Evolutionary conservation across 495 filamentous ascomycete genomes (phyloP).

Genomic region (Chaetomium cochliodes): DNA sequence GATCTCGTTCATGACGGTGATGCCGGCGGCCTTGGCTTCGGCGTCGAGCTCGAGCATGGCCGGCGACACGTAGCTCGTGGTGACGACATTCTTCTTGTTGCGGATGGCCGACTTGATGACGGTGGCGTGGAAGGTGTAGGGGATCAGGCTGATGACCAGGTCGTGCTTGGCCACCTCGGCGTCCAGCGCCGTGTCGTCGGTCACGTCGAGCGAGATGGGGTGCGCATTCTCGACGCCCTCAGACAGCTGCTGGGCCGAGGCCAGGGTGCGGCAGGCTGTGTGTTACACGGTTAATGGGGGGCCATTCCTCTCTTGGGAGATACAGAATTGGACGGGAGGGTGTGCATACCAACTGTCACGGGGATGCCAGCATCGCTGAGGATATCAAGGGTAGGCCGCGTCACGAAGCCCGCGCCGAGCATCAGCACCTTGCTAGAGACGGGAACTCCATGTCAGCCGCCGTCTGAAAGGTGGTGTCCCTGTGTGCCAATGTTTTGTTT

Average conservation of each 20-base stretch:
- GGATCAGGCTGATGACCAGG: constrained; percentile 80
- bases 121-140: constrained; percentile 85
- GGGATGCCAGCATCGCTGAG: constrained; percentile 70
- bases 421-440: constrained; percentile 58
- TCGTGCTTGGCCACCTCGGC: constrained; percentile 73
- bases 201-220: constrained; percentile 82
- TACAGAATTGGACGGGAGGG: constrained; percentile 24
- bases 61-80: constrained; percentile 90
- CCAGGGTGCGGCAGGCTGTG: constrained; percentile 81
- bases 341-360: constrained; percentile 77
- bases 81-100: constrained; percentile 92
- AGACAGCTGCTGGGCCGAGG: constrained; percentile 70
- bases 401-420: constrained; percentile 78
- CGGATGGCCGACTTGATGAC: constrained; percentile 95
- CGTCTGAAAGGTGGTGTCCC: neutral
- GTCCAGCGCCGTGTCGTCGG: constrained; percentile 69
- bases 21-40: constrained; percentile 83
- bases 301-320: neutral
- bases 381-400: constrained; percentile 74
- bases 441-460: constrained; percentile 19
- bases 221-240: constrained; percentile 66
- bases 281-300: constrained; percentile 1
- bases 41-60: constrained; percentile 88
- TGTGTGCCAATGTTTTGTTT: neutral
- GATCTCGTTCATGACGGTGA: constrained; percentile 98